These are phyloP conservation scores for Phytophthora citrophthora DNA, from an alignment of 352 stramenopile species.

Conservation along the genomic window DNA sequence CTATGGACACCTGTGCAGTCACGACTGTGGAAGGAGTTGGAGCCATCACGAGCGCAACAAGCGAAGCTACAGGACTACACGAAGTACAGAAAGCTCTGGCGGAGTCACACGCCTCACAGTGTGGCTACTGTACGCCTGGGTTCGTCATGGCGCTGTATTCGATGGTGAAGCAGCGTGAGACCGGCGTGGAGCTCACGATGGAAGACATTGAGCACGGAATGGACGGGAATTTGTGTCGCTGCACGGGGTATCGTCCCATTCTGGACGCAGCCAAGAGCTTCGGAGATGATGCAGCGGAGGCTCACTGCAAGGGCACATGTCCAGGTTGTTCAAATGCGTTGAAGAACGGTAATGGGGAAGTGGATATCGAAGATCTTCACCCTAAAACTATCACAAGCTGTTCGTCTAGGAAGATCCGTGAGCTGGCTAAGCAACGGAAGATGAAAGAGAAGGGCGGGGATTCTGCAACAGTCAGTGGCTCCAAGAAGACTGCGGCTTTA, in stretches of 20 bases:
- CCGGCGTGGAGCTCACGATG: conserved; percentile 71
- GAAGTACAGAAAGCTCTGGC: conserved; percentile 88
- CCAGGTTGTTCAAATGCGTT: conserved; percentile 71
- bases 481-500: conserved; percentile 22
- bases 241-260: conserved; percentile 90
- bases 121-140: conserved; percentile 92
- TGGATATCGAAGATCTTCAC: conserved; percentile 69
- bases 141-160: conserved; percentile 89
- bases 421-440: conserved; percentile 52
- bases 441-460: conserved; percentile 12
- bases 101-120: conserved; percentile 94
- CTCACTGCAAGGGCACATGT: conserved; percentile 72
- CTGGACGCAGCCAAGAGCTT: conserved; percentile 90
- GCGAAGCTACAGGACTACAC: conserved; percentile 59
- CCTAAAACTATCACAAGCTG: conserved; percentile 59
- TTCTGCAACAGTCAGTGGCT: conserved; percentile 25
- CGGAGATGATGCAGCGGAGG: conserved; percentile 59
- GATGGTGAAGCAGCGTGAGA: conserved; percentile 82
- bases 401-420: conserved; percentile 73
- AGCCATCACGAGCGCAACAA: conserved; percentile 33
- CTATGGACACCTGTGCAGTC: conserved; percentile 83
- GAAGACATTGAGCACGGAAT: conserved; percentile 93
- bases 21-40: conserved; percentile 89
- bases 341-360: conserved; percentile 34
- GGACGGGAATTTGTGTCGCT: conserved; percentile 97